Evolutionary conservation across 306 rosid genomes (phyloP), one percentile per base, ranked within the genome.

Genomic region (Sphenostylis stenocarpa): DNA sequence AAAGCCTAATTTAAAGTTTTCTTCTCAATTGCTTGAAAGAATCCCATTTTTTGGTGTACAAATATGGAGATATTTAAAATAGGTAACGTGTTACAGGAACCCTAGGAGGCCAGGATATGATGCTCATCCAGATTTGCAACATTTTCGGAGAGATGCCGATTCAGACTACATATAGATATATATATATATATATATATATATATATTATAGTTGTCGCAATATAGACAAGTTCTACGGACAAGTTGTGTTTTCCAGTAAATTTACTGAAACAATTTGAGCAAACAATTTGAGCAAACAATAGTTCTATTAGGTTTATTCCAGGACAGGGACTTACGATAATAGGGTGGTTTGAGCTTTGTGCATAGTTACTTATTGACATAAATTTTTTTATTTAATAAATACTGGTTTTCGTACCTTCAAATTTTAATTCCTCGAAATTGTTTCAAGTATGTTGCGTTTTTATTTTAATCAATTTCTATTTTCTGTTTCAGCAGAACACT

Each of bases 61-160:
- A 13, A 52, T 16, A 72, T 53, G 47, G 20, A 29, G 23, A 45
- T 62, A 47, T 75, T 62, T 16, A 2, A 15, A 16, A 57, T n/a
- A n/a, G n/a, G n/a, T n/a, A n/a, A n/a, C 45, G 0, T 79, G 26
- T 79, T 77, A 61, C 83, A 90, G 98, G 79, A 83, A 74, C 68
- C 93, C 92, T 3, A 72, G 84, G 68, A 85, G 94, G 78, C 93
- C 89, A 11, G 88, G 90, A 15, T 24, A 75, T 56, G 88, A 89
- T 67, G 67, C 84, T 71, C 97, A 90, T 86, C 98, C 98, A 21
- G 98, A 91, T 81, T 64, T 90, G 75, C 86, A 91, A 77, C 96
- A 86, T 66, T 91, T 88, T 43, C 72, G 92, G 24, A 24, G 87
- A 7, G 97, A 83, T 60, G 81, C 87, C 9, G 97, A 85, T 78